A percentile compares a stretch with the other conserved stretches of the same genome.
These are phyloP conservation scores for Pontederia paniculata DNA, from an alignment of 176 grass and related monocot species.

Conservation along the genomic window DNA sequence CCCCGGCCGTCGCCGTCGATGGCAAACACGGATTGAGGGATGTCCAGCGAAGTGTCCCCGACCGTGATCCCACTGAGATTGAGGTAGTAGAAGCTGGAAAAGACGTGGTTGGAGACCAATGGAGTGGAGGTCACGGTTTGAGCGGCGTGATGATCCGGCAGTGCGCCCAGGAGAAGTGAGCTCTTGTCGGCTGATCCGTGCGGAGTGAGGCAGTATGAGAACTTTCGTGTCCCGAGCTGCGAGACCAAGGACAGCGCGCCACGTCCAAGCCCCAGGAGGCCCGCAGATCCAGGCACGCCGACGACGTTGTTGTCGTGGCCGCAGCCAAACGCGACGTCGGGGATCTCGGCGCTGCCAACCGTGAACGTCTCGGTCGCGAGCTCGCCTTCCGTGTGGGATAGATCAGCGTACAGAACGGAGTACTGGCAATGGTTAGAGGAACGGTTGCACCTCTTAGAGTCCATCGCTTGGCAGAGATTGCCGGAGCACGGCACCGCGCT, in stretches of 20 bases:
- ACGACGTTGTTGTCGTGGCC: conserved; percentile 18
- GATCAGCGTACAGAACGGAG: conserved; percentile 26
- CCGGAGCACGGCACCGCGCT: conserved; percentile 19
- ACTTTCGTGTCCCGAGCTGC: conserved; percentile 42
- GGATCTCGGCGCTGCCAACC: conserved; percentile 15
- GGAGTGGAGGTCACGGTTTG: conserved; percentile 28
- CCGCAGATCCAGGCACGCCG: conserved; percentile 22
- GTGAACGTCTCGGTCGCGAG: conserved; percentile 40
- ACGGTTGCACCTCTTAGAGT: conserved; percentile 7
- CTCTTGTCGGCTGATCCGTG: conserved; percentile 24
- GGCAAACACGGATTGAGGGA: conserved; percentile 24
- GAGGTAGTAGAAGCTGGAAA: conserved; percentile 27
- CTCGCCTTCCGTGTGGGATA: conserved; percentile 14
- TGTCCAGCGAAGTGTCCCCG: conserved; percentile 22
- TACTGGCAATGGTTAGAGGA: conserved; percentile 23
- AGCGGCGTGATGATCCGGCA: conserved; percentile 16
- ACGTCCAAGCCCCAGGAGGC: conserved; percentile 50
- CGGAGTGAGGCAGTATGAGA: conserved; percentile 63
- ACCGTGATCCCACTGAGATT: conserved; percentile 34
- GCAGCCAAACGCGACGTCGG: conserved; percentile 36
- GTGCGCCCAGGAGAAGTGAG: conserved; percentile 38
- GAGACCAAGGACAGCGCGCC: conserved; percentile 45
- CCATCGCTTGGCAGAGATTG: conserved; percentile 12
- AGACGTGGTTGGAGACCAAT: neutral
- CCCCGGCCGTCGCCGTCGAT: conserved; percentile 22